A percentile compares a stretch with the other conserved stretches of the same genome.
These are phyloP conservation scores for Aspergillus sclerotiicarbonarius DNA, from an alignment of 495 filamentous ascomycete genomes.

Conservation along the genomic window DNA sequence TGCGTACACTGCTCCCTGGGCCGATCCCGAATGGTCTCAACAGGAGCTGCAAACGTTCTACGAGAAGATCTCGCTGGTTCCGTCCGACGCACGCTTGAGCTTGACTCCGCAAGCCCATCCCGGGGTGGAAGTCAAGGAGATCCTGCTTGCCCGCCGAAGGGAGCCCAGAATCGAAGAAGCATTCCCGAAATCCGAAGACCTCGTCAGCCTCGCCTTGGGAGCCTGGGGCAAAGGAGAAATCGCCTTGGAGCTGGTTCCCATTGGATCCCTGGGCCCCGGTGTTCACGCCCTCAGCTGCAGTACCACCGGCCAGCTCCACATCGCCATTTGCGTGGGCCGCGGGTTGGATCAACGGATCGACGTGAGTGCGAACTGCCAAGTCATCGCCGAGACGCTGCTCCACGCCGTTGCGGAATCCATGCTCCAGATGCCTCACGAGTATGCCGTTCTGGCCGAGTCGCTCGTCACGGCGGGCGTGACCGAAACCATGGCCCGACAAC, in stretches of 20 bases:
- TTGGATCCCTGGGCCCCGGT: constrained; percentile 38
- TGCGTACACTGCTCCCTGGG: constrained; percentile 45
- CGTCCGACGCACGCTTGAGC: constrained; percentile 31
- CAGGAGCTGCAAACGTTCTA: constrained; percentile 51
- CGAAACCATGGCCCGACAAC: constrained; percentile 36
- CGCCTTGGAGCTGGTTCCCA: constrained; percentile 46
- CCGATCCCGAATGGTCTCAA: constrained; percentile 49
- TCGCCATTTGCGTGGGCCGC: constrained; percentile 44
- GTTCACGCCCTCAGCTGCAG: constrained; percentile 49
- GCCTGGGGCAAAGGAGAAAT: constrained; percentile 45
- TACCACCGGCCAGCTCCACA: constrained; percentile 30
- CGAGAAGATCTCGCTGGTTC: constrained; percentile 29
- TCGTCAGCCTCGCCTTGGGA: constrained; percentile 37
- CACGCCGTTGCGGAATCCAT: constrained; percentile 51
- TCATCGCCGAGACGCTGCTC: constrained; percentile 55
- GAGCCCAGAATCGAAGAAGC: constrained; percentile 41
- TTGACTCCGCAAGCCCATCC: constrained; percentile 42
- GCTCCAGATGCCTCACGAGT: constrained; percentile 49
- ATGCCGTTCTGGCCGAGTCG: constrained; percentile 47
- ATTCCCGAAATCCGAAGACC: constrained; percentile 42
- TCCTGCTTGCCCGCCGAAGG: constrained; percentile 34
- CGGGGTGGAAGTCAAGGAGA: constrained; percentile 47
- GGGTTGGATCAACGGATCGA: constrained; percentile 38
- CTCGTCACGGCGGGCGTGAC: constrained; percentile 42
- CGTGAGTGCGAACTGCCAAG: constrained; percentile 44